Conservation (phyloP, 2,329 filamentous ascomycete species). For the Aspergillus cejpii region DNA sequence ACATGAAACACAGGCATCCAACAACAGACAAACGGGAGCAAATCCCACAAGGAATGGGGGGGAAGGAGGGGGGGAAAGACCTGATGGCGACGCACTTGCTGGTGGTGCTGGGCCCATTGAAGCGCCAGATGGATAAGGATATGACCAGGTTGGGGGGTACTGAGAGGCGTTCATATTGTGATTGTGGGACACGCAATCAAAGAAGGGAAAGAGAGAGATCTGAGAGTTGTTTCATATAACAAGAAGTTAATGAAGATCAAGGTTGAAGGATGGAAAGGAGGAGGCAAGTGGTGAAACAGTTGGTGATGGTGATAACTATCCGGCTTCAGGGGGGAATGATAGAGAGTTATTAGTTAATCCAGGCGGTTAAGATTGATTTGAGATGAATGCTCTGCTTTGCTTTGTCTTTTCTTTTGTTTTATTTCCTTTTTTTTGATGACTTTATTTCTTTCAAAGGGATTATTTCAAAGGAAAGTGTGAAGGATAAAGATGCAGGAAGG, state of each 20-base stretch:
- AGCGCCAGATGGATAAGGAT: constrained; percentile 29
- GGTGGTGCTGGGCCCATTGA: constrained; percentile 21
- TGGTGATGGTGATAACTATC: too few species aligned
- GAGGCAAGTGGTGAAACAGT: constrained; percentile 17
- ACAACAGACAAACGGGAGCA: too few species aligned
- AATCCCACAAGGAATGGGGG: too few species aligned
- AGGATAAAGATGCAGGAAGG: constrained; percentile 1
- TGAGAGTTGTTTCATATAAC: constrained; percentile 13
- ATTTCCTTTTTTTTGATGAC: constrained; percentile 2
- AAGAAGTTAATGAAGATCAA: constrained; percentile 7
- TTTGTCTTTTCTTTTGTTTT: background rate
- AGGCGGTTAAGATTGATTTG: too few species aligned
- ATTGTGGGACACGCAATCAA: constrained; percentile 18
- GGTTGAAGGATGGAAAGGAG: constrained; percentile 7
- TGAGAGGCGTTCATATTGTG: constrained; percentile 28
- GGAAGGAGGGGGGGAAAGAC: too few species aligned
- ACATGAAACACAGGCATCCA: constrained; percentile 12
- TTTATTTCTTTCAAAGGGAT: background rate
- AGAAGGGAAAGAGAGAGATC: constrained; percentile 9
- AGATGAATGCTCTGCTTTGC: too few species aligned
- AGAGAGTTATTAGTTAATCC: background rate
- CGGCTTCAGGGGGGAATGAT: too few species aligned
- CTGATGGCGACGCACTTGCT: constrained; percentile 32
- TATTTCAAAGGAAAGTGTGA: background rate
- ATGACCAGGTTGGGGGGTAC: constrained; percentile 23